Conservation (phyloP, 805 yeast genomes). For the Millerozyma miso region DNA sequence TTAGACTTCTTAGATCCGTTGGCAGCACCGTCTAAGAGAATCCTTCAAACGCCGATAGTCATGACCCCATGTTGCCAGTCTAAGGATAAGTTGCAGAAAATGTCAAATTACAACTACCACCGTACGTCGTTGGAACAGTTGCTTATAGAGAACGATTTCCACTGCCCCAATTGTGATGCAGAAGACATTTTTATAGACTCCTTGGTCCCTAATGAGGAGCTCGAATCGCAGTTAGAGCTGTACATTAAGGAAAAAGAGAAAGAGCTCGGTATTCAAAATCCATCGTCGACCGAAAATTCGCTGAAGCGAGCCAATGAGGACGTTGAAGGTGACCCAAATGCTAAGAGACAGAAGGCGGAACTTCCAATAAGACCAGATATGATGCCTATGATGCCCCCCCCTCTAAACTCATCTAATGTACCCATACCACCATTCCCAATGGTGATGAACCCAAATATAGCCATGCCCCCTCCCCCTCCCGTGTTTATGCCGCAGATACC, state of each 20-base stretch:
- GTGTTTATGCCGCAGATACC: conserved; percentile 20
- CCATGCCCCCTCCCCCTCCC: conserved; percentile 3
- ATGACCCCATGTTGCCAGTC: conserved; percentile 76
- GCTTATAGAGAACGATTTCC: conserved; percentile 78
- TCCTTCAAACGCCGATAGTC: conserved; percentile 65
- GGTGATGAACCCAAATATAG: conserved; percentile 8
- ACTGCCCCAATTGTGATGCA: conserved; percentile 80
- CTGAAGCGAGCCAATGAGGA: conserved; percentile 18
- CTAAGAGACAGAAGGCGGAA: conserved; percentile 24
- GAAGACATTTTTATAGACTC: conserved; percentile 76
- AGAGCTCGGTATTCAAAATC: conserved; percentile 34
- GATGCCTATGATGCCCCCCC: conserved; percentile 14
- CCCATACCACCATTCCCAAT: conserved; percentile 17
- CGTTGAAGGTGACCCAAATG: conserved; percentile 12
- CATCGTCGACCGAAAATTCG: conserved; percentile 11
- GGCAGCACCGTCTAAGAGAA: conserved; percentile 40
- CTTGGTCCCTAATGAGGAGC: conserved; percentile 56
- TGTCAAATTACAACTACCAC: conserved; percentile 39
- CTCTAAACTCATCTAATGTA: conserved; percentile 11
- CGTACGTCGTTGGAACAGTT: conserved; percentile 37
- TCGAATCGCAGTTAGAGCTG: conserved; percentile 49
- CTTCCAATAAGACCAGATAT: conserved; percentile 15
- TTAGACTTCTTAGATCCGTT: conserved; percentile 65
- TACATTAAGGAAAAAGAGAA: conserved; percentile 38
- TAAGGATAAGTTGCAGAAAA: conserved; percentile 51